These are phyloP conservation scores for Tagetes patula DNA, from an alignment of 129 eudicot species.

Conservation along the genomic window DNA sequence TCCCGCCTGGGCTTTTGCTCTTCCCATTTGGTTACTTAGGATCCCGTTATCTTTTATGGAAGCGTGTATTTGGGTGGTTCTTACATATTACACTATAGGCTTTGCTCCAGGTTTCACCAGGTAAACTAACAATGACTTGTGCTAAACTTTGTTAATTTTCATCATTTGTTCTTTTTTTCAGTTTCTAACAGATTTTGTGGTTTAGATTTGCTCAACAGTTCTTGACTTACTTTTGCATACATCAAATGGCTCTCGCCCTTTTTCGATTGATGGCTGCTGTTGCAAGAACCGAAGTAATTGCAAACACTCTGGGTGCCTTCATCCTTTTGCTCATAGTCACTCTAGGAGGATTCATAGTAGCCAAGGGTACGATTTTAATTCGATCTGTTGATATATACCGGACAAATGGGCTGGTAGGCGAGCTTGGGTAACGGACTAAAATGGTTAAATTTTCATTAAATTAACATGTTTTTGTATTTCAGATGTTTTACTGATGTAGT, in stretches of 20 bases:
- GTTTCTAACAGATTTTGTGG: constrained; percentile 11
- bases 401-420: not conserved
- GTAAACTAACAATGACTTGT: constrained; percentile 19
- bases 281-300: constrained; percentile 40
- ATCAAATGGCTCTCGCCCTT: constrained; percentile 46
- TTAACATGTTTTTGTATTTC: too few relatives aligned
- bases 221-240: constrained; percentile 39
- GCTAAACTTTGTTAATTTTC: not conserved
- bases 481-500: too few relatives aligned
- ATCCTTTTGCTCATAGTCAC: constrained; percentile 30
- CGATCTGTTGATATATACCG: not conserved
- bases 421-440: not conserved
- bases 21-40: constrained; percentile 40
- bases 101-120: constrained; percentile 34
- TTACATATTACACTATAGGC: constrained; percentile 37
- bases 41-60: constrained; percentile 38
- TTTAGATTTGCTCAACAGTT: constrained; percentile 33
- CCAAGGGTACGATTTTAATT: constrained; percentile 27
- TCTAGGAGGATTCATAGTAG: constrained; percentile 42
- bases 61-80: constrained; percentile 41
- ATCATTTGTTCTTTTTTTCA: not conserved
- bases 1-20: constrained; percentile 42
- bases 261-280: constrained; percentile 39
- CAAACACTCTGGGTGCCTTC: constrained; percentile 41
- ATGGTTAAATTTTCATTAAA: not conserved